These are phyloP conservation scores for Populus euphratica DNA, from an alignment of 345 rosid species.

Conservation along the genomic window DNA sequence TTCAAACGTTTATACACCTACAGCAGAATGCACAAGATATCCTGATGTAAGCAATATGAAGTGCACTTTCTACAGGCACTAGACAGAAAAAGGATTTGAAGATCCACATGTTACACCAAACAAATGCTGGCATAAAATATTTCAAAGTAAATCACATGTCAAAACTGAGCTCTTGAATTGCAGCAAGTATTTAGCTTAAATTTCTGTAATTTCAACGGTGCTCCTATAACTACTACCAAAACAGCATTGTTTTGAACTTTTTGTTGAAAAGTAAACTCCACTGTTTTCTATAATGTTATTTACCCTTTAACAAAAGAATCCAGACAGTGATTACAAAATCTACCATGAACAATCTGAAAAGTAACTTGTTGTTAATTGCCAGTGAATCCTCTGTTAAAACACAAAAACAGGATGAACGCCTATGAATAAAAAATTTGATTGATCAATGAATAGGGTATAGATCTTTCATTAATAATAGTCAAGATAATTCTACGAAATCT, in stretches of 20 bases:
- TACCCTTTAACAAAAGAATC: background rate
- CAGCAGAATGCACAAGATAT: background rate
- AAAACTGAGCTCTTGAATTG: constrained; percentile 3
- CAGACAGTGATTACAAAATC: background rate
- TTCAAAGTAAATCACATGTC: constrained; percentile 1
- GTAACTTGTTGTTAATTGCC: background rate
- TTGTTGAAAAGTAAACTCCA: background rate
- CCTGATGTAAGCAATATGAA: background rate
- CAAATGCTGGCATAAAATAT: background rate
- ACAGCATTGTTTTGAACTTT: background rate
- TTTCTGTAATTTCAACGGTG: background rate
- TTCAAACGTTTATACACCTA: constrained; percentile 91
- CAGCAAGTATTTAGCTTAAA: background rate
- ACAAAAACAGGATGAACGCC: background rate
- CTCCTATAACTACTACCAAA: background rate
- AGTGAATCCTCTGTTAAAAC: background rate
- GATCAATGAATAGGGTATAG: background rate
- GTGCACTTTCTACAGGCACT: background rate
- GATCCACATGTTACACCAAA: background rate
- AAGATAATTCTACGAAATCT: background rate
- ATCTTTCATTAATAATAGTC: background rate
- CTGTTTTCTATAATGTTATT: background rate
- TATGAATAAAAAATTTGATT: background rate
- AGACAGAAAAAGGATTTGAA: background rate
- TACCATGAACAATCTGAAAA: background rate